phyloP scores from a whole-genome alignment of 148 eudicot genomes.

The Nepenthes gracilis region DNA sequence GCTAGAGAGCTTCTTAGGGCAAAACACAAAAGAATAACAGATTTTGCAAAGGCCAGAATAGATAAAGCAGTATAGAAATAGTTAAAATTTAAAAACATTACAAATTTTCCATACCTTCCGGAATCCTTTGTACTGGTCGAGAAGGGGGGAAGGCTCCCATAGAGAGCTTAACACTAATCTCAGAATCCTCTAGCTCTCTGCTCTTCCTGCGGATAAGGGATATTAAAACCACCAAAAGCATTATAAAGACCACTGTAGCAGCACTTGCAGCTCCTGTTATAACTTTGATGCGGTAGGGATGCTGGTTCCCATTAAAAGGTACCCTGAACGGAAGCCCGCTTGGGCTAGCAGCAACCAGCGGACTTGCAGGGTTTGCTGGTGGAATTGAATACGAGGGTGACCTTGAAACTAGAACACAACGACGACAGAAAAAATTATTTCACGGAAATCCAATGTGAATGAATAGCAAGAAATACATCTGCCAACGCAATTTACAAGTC shows the following conservation, averaged over 20 bases:
- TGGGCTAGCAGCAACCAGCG: slow-evolving; percentile 53
- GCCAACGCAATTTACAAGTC: not conserved
- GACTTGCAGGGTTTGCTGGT: slow-evolving; percentile 57
- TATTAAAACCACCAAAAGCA: slow-evolving; percentile 42
- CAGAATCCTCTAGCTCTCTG: slow-evolving; percentile 56
- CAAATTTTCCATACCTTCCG: slow-evolving; percentile 43
- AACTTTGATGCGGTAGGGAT: slow-evolving; percentile 41
- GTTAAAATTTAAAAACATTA: not conserved
- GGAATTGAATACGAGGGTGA: slow-evolving; percentile 33
- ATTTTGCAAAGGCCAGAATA: not conserved
- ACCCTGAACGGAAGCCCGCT: slow-evolving; percentile 37
- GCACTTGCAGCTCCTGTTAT: slow-evolving; percentile 56
- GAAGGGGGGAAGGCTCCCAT: slow-evolving; percentile 23
- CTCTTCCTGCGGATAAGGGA: slow-evolving; percentile 64
- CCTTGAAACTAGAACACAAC: slow-evolving; percentile 27
- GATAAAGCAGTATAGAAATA: not conserved
- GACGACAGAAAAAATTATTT: slow-evolving; percentile 1
- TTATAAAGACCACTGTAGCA: slow-evolving; percentile 47
- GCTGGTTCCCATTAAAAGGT: slow-evolving; percentile 31
- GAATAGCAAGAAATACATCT: no score
- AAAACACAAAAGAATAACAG: not conserved
- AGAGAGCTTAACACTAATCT: slow-evolving; percentile 25
- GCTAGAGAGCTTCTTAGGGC: not conserved
- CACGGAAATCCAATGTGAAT: not conserved
- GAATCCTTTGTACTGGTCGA: slow-evolving; percentile 43